Percentiles rank a stretch among this genome's conserved stretches.
Evolutionary conservation across 2,329 filamentous ascomycete genomes (phyloP).

Genomic region (Beauveria sp.): DNA sequence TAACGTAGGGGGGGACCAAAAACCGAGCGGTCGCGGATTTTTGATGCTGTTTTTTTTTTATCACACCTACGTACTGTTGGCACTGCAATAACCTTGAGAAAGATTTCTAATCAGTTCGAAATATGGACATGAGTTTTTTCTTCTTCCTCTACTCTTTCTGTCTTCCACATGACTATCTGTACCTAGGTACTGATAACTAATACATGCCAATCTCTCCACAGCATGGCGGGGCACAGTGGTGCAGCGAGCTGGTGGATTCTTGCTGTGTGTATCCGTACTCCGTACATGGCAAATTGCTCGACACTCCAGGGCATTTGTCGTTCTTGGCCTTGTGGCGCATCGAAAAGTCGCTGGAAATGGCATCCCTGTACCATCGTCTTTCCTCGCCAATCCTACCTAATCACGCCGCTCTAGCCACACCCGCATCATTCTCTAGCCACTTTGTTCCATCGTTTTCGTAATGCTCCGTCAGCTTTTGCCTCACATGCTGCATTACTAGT

Average conservation of each 20-base stretch:
- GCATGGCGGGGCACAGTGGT: background rate
- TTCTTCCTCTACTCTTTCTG: too few species aligned
- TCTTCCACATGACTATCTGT: too few species aligned
- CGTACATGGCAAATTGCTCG: background rate
- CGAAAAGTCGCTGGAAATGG: slow-evolving; percentile 5
- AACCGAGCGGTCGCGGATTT: too few species aligned
- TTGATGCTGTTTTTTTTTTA: too few species aligned
- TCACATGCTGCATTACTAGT: background rate
- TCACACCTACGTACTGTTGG: too few species aligned
- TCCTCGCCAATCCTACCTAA: background rate
- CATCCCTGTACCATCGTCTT: slow-evolving; percentile 2
- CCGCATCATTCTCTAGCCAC: background rate
- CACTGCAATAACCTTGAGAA: too few species aligned
- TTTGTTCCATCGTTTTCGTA: background rate
- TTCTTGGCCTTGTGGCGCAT: slow-evolving; percentile 1
- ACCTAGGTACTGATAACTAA: background rate
- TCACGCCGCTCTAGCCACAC: background rate
- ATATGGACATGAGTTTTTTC: too few species aligned
- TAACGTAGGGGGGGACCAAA: too few species aligned
- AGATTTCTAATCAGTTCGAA: too few species aligned
- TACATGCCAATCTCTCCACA: background rate
- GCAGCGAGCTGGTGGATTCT: background rate
- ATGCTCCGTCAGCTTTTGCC: background rate
- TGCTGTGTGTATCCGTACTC: background rate
- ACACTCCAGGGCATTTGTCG: background rate